Conservation (phyloP, 768 basidiomycete genomes). For the Omphalotus guepiniiformis region DNA sequence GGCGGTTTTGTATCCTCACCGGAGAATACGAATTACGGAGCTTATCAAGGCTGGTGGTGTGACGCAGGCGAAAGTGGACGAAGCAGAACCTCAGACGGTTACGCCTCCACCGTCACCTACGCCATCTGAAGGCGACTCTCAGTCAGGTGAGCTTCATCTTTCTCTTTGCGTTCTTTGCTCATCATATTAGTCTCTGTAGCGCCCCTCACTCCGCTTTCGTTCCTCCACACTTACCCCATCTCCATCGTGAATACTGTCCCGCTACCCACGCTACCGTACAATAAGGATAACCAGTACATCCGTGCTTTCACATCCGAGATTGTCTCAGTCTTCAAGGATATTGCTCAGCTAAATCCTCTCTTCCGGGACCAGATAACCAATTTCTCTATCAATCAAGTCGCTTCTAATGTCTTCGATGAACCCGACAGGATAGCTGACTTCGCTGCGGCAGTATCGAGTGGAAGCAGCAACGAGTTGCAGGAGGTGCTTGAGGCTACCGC, state of each 20-base stretch:
- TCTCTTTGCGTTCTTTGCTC: no score
- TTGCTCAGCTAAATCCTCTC: conserved; percentile 92
- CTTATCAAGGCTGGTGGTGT: conserved; percentile 65
- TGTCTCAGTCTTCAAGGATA: conserved; percentile 96
- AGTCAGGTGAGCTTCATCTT: background rate
- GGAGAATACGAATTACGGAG: conserved; percentile 84
- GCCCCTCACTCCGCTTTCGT: conserved; percentile 35
- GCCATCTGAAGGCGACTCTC: background rate
- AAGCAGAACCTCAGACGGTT: conserved; percentile 34
- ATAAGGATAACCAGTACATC: conserved; percentile 84
- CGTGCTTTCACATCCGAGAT: conserved; percentile 97
- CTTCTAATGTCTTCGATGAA: conserved; percentile 93
- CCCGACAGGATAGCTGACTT: conserved; percentile 97
- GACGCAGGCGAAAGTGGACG: conserved; percentile 27
- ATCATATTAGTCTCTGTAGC: background rate
- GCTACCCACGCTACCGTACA: conserved; percentile 73
- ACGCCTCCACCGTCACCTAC: conserved; percentile 45
- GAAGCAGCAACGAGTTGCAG: conserved; percentile 90
- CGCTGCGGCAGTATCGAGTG: conserved; percentile 90
- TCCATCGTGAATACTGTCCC: conserved; percentile 91
- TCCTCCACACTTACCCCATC: conserved; percentile 74
- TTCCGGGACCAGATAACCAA: conserved; percentile 99
- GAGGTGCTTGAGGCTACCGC: conserved; percentile 85
- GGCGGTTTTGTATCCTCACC: conserved; percentile 90
- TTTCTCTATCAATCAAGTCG: conserved; percentile 90